Evolutionary conservation across 2,329 filamentous ascomycete species (phyloP), one percentile per base, ranked within the genome.

Genomic region (Colletotrichum gigasporum): DNA sequence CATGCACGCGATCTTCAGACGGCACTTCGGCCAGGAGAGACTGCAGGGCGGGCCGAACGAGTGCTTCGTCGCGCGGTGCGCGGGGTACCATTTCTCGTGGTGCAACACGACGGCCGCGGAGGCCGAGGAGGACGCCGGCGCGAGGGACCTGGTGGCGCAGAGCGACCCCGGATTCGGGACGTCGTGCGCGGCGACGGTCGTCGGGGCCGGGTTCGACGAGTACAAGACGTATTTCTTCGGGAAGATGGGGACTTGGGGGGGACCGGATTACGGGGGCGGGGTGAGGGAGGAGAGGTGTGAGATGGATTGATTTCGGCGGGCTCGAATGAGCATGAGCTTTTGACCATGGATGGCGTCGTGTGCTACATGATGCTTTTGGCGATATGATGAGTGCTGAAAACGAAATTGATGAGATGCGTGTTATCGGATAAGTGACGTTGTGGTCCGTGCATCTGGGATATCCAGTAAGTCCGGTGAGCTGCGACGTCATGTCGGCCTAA

Each of bases 31-130:
- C 14, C n/a, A 9, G 10, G 18, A 32, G 26, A 37, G 34, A 2
- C 56, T 53, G 14, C 16, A 5, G 10, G 37, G 18, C 18, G 5
- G 8, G 1, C 28, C 18, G 2, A 52, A 53, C 30, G 16, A 60
- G 56, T 60, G 56, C 11, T 51, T 24, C 26, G 56, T 60, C 7
- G 35, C 56, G 10, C 8, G n/a, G 11, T 53, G 56, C 20, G 24
- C n/a, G 16, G 18, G 20, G 0, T 45, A n/a, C 26, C 37, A 53
- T 11, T 28, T 60, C 2, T 39, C 26, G 26, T 60, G 37, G 47
- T 60, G 37, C 37, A 51, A 53, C 2, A 32, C 53, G 56, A 28
- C 12, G 11, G 47, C 44, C 0, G 12, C 44, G 1, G 2, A n/a
- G 11, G 39, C 18, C 0, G 5, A 9, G 10, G 39, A 42, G 16